Evolutionary conservation across 108 stramenopile species (phyloP).

Genomic region (Thalassiosira profunda): DNA sequence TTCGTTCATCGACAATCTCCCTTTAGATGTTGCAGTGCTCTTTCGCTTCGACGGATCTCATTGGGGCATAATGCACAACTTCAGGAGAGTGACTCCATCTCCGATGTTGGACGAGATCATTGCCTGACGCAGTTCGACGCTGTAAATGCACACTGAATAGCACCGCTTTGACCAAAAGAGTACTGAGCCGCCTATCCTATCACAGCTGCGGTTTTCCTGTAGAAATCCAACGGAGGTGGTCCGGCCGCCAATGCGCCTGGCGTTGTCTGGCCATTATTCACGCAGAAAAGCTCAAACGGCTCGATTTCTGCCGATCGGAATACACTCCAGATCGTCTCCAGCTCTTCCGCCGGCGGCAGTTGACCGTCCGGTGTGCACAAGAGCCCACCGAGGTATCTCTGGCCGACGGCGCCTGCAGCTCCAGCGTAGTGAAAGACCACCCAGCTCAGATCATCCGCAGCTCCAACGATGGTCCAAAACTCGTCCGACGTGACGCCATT

Average conservation of each 20-base stretch:
- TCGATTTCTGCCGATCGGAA: slow-evolving; percentile 84
- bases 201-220: slow-evolving; percentile 56
- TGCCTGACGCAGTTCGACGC: slow-evolving; percentile 28
- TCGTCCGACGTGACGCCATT: slow-evolving; percentile 93
- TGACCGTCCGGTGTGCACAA: slow-evolving; percentile 91
- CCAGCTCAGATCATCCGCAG: slow-evolving; percentile 93
- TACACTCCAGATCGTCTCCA: slow-evolving; percentile 57
- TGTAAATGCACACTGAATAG: no score
- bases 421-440: slow-evolving; percentile 95
- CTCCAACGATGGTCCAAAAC: slow-evolving; percentile 93
- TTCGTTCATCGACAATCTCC: slow-evolving; percentile 51
- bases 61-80: slow-evolving; percentile 55
- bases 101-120: slow-evolving; percentile 30
- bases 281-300: slow-evolving; percentile 90
- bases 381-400: slow-evolving; percentile 91
- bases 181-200: slow-evolving; percentile 1
- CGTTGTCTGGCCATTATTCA: slow-evolving; percentile 58
- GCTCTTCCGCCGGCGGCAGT: slow-evolving; percentile 59
- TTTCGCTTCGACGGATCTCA: slow-evolving; percentile 37
- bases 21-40: slow-evolving; percentile 56
- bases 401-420: slow-evolving; percentile 92
- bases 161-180: no score
- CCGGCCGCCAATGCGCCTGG: slow-evolving; percentile 64
- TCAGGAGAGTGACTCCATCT: slow-evolving; percentile 28
- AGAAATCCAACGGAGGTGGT: slow-evolving; percentile 79